Evolutionary conservation across 345 rosid species (phyloP).

Genomic region (Streptanthus diversifolius): DNA sequence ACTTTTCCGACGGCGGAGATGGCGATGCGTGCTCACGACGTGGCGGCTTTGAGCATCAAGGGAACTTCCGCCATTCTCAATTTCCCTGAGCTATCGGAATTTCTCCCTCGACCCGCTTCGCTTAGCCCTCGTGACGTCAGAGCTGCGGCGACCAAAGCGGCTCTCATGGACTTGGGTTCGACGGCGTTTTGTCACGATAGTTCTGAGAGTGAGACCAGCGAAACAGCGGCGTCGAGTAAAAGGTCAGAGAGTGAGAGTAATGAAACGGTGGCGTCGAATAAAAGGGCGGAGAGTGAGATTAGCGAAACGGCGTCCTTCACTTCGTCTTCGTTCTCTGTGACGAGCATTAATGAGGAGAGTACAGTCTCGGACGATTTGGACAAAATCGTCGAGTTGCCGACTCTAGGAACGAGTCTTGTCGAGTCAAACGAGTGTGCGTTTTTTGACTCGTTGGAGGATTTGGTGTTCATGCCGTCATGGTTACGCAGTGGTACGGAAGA

Average conservation of each 20-base stretch:
- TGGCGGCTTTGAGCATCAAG: conserved; percentile 83
- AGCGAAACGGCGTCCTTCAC: conserved; percentile 6
- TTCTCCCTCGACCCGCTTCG: conserved; percentile 69
- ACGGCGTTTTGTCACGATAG: background rate
- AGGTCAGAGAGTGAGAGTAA: background rate
- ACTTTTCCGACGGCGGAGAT: conserved; percentile 85
- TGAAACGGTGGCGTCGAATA: conserved; percentile 11
- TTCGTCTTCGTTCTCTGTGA: conserved; percentile 15
- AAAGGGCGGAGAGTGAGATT: background rate
- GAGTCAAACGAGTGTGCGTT: conserved; percentile 53
- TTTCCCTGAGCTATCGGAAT: conserved; percentile 69
- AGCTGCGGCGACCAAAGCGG: conserved; percentile 91
- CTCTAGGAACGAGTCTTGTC: conserved; percentile 48
- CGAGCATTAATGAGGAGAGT: conserved; percentile 40
- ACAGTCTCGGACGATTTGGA: conserved; percentile 54
- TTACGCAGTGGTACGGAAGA: conserved; percentile 11
- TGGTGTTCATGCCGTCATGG: conserved; percentile 29
- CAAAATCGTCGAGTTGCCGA: conserved; percentile 76
- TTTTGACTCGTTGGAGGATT: conserved; percentile 44
- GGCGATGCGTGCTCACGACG: conserved; percentile 99
- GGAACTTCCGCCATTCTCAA: conserved; percentile 79
- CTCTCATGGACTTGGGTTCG: conserved; percentile 49
- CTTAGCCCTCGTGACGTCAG: conserved; percentile 74
- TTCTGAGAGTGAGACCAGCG: background rate
- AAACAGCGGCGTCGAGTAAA: background rate